Evolutionary conservation across 345 rosid species (phyloP).

Genomic region (Eucalyptus leucophloia): DNA sequence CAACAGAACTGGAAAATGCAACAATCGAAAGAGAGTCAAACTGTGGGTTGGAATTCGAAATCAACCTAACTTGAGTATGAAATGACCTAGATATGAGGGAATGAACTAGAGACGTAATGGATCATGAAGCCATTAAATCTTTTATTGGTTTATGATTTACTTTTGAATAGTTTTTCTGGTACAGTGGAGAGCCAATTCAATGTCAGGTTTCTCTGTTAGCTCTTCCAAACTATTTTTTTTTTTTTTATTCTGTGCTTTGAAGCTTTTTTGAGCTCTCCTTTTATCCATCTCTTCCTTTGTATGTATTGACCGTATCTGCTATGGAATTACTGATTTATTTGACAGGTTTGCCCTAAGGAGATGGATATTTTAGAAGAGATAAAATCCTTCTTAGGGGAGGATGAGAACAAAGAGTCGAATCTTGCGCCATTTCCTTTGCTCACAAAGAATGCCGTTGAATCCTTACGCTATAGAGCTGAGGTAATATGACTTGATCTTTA

Average conservation of each 20-base stretch:
- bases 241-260: neutral
- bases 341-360: constrained; percentile 75
- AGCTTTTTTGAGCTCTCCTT: neutral
- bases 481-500: constrained; percentile 8
- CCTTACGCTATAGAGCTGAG: constrained; percentile 88
- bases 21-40: neutral
- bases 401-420: constrained; percentile 30
- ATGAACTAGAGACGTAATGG: neutral
- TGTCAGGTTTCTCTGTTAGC: neutral
- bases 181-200: neutral
- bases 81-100: neutral
- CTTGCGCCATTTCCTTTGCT: constrained; percentile 53
- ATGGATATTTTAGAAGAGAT: constrained; percentile 70
- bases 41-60: neutral
- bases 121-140: neutral
- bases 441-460: constrained; percentile 76
- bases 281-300: neutral
- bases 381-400: constrained; percentile 53
- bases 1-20: neutral
- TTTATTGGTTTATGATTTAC: neutral
- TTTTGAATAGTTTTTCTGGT: neutral
- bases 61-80: neutral
- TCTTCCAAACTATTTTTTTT: neutral
- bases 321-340: neutral
- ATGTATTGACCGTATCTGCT: neutral